Base-by-base conservation (phyloP, 129 eudicot species). In the Solidago caesia region DNA sequence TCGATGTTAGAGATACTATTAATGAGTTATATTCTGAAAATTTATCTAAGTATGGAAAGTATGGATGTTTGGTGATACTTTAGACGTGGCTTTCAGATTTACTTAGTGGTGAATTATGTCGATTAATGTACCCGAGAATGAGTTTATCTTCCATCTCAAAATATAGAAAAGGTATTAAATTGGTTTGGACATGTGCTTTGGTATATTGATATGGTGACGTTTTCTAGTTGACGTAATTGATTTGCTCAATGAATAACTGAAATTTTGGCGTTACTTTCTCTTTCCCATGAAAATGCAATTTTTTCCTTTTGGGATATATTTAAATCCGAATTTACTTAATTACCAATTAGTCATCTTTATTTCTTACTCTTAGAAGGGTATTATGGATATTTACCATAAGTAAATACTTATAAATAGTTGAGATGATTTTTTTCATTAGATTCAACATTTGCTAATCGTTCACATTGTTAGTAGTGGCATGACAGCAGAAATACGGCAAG, bases 361-460 rank as follows among this genome's bases (percentile, higher is more conserved):
- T 45, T 61, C 61, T 13, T 74, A 64, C 48, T 47, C 44, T 70
- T 70, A 55, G 12, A 53, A 53, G 21, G 76, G 33, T 72, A 44
- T 72, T 72, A n/a, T 72, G 8, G 44, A 75, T 53, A 13, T 66
- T 43, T 25, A 44, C 29, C 10, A 53, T 65, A 8, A 53, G 15
- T 49, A 29, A 16, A 45, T 8, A 48, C 16, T 14, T 5, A 47
- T 68, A 7, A 44, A 67, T 46, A 5, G n/a, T 14, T 15, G 58
- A 61, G 68, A 29, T 25, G 48, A 47, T 5, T 29, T 14, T 21
- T 39, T 62, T 29, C 4, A 12, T 64, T 7, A 10, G 8, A 74
- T 26, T 48, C 11, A 13, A 46, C 13, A 72, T 72, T 59, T 2
- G 44, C 64, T 72, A 44, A 21, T 14, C 72, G 4, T 64, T 52